Percentiles rank a stretch among this genome's conserved stretches.
Conservation (phyloP, 2,329 filamentous ascomycete species). For the Ascochyta koolunga region DNA sequence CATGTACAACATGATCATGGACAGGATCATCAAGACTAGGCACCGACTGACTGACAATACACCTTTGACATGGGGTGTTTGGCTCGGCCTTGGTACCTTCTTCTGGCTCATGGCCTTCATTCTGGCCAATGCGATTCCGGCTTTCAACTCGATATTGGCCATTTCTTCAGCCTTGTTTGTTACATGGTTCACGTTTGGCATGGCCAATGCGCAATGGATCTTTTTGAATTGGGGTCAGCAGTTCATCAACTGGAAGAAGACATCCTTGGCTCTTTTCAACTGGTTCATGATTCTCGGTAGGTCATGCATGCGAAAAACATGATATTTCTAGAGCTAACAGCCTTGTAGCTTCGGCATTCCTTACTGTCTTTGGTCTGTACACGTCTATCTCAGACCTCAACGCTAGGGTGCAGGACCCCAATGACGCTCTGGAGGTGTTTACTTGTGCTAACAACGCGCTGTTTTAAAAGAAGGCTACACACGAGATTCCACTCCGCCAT, state of each 20-base stretch:
- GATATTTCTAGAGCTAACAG: not conserved
- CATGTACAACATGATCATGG: conserved; percentile 66
- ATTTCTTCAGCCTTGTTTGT: conserved; percentile 65
- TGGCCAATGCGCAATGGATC: conserved; percentile 34
- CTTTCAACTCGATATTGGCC: conserved; percentile 69
- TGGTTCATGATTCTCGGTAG: conserved; percentile 16
- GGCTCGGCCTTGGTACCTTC: conserved; percentile 38
- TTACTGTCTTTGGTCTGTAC: conserved; percentile 7
- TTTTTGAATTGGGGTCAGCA: conserved; percentile 47
- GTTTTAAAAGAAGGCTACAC: no score
- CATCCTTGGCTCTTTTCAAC: conserved; percentile 18
- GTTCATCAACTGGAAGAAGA: conserved; percentile 29
- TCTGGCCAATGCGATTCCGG: conserved; percentile 70
- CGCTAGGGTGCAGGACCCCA: conserved; percentile 4
- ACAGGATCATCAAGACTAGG: conserved; percentile 9
- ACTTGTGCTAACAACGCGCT: conserved; percentile 11
- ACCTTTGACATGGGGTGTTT: conserved; percentile 33
- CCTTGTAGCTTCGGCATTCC: not conserved
- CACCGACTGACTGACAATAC: conserved; percentile 28
- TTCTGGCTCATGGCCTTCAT: conserved; percentile 69
- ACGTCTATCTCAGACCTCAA: conserved; percentile 6
- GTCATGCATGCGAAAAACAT: no score
- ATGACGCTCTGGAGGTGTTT: conserved; percentile 4
- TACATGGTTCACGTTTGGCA: conserved; percentile 63
- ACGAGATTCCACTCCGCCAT: no score